phyloP scores from a whole-genome alignment of 202 grass and related monocot species.

The Cymbopogon flexuosus region DNA sequence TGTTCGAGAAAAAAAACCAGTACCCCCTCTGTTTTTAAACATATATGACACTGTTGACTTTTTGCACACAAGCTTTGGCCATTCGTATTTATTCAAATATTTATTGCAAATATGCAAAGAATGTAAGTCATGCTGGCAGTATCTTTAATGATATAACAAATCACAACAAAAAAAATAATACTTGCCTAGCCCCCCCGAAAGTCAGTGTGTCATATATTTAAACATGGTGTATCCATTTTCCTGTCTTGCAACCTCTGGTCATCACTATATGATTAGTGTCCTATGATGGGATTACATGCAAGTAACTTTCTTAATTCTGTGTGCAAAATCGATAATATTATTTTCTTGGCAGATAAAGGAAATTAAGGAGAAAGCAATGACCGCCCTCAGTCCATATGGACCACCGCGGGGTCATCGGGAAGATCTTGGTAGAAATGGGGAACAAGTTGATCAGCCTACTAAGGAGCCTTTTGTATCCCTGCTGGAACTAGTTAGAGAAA shows the following conservation, averaged over 20 bases:
- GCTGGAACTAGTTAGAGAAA: slow-evolving; percentile 78
- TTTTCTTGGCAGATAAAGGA: slow-evolving; percentile 78
- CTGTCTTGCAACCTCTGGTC: not conserved
- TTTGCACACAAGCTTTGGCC: not conserved
- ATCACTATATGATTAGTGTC: not conserved
- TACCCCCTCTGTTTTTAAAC: not conserved
- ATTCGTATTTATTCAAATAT: not conserved
- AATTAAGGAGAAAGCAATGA: slow-evolving; percentile 95
- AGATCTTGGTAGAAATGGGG: slow-evolving; percentile 38
- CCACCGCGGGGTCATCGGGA: slow-evolving; percentile 41
- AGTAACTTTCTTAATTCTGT: not conserved
- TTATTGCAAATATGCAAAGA: not conserved
- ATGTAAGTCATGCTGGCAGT: not conserved
- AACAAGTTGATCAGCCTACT: slow-evolving; percentile 41
- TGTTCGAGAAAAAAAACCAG: not conserved
- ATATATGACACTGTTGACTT: not conserved
- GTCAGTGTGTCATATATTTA: not conserved
- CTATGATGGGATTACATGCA: not conserved
- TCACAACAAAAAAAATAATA: not conserved
- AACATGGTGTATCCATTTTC: not conserved
- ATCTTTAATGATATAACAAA: not conserved
- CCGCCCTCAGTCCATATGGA: slow-evolving; percentile 61
- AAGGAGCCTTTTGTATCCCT: slow-evolving; percentile 75
- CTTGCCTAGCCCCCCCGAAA: not conserved
- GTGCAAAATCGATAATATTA: slow-evolving; percentile 1